phyloP scores from a whole-genome alignment of 2,329 filamentous ascomycete species.

The Xylaria sp. region DNA sequence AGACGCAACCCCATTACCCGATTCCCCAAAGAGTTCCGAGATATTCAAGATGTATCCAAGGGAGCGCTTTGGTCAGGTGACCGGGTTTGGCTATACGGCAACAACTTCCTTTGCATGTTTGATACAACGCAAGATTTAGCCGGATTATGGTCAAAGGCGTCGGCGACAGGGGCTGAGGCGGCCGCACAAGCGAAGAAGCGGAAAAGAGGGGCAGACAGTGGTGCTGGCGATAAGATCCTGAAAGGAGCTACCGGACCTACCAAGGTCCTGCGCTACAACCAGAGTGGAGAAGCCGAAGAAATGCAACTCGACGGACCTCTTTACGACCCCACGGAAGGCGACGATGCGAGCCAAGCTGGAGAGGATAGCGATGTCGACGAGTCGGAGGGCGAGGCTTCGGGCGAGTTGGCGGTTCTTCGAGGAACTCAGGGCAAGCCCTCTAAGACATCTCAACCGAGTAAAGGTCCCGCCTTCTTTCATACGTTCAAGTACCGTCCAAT shows the following conservation, averaged over 20 bases:
- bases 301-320: slow-evolving; percentile 25
- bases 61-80: slow-evolving; percentile 77
- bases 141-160: slow-evolving; percentile 29
- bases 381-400: slow-evolving; percentile 33
- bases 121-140: slow-evolving; percentile 69
- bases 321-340: slow-evolving; percentile 29
- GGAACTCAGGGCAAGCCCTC: slow-evolving; percentile 28
- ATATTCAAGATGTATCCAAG: slow-evolving; percentile 73
- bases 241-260: slow-evolving; percentile 35
- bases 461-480: slow-evolving; percentile 55
- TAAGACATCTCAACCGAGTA: slow-evolving; percentile 16
- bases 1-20: slow-evolving; percentile 70
- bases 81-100: slow-evolving; percentile 82
- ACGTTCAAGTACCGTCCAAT: slow-evolving; percentile 95
- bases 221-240: slow-evolving; percentile 50
- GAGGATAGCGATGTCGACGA: slow-evolving; percentile 33
- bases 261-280: slow-evolving; percentile 25
- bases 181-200: slow-evolving; percentile 43
- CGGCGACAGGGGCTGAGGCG: slow-evolving; percentile 28
- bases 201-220: slow-evolving; percentile 47
- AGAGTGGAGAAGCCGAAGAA: slow-evolving; percentile 24
- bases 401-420: slow-evolving; percentile 31
- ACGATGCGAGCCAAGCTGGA: slow-evolving; percentile 26
- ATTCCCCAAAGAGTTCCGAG: slow-evolving; percentile 68
- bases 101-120: slow-evolving; percentile 86